A percentile compares a stretch with the other conserved stretches of the same genome.
Conservation (phyloP, 1,284 basidiomycete genomes). For the Cerioporus squamosus region DNA sequence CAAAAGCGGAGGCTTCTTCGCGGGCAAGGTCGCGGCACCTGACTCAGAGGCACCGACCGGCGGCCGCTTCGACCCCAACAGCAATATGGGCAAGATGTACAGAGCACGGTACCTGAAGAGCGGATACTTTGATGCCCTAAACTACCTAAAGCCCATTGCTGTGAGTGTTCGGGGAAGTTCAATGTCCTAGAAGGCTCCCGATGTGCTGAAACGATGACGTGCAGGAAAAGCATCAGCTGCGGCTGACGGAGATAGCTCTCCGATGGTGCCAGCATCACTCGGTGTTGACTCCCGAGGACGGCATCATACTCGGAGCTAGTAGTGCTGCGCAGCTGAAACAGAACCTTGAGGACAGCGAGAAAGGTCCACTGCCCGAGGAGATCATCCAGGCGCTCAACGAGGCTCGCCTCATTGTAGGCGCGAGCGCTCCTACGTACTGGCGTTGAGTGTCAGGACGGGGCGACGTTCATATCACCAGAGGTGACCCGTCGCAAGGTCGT, state of each 20-base stretch:
- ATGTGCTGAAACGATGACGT: background rate
- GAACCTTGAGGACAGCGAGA: slow-evolving; percentile 44
- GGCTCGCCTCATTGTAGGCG: slow-evolving; percentile 49
- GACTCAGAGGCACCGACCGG: slow-evolving; percentile 35
- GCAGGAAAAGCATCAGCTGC: slow-evolving; percentile 44
- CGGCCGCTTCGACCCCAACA: slow-evolving; percentile 40
- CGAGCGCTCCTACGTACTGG: slow-evolving; percentile 53
- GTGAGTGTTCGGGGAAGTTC: slow-evolving; percentile 13
- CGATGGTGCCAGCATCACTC: slow-evolving; percentile 53
- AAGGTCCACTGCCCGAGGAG: slow-evolving; percentile 54
- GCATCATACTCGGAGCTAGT: slow-evolving; percentile 46
- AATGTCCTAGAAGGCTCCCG: background rate
- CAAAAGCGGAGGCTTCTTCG: slow-evolving; percentile 47
- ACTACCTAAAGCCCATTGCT: slow-evolving; percentile 44
- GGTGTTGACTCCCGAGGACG: slow-evolving; percentile 42
- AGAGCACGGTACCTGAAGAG: slow-evolving; percentile 47
- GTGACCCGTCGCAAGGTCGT: no score
- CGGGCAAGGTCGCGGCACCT: slow-evolving; percentile 45
- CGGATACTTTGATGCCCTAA: slow-evolving; percentile 50
- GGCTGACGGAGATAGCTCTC: slow-evolving; percentile 48
- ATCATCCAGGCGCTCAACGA: slow-evolving; percentile 56
- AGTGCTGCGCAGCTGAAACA: slow-evolving; percentile 42
- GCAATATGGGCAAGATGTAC: slow-evolving; percentile 42
- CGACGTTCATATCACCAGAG: no score
- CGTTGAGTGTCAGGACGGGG: slow-evolving; percentile 33